phyloP scores from a whole-genome alignment of 192 early-diverging fungal species.

The Podochytrium sp. region DNA sequence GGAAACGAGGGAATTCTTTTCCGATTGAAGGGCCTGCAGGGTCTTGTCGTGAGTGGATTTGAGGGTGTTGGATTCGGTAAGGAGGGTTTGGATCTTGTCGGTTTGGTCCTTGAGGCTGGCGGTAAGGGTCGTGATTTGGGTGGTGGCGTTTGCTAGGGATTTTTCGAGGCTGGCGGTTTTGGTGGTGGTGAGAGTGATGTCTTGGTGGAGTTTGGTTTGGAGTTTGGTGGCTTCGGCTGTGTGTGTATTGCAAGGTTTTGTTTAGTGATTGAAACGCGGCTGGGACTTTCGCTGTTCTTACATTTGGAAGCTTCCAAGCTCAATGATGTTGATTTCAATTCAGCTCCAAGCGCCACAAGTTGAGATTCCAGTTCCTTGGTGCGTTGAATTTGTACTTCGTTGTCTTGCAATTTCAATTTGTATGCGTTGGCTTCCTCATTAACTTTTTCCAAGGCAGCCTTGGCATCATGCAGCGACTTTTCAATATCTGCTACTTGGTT shows the following conservation, averaged over 20 bases:
- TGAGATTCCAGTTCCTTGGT: background rate
- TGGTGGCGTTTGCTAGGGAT: background rate
- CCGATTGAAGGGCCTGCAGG: background rate
- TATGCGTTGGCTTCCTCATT: background rate
- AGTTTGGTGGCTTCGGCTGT: slow-evolving; percentile 8
- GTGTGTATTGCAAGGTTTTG: too few species aligned
- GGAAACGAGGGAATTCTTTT: slow-evolving; percentile 15
- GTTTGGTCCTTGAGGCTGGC: background rate
- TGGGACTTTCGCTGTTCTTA: too few species aligned
- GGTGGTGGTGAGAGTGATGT: background rate
- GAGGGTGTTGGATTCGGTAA: background rate
- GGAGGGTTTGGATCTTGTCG: background rate
- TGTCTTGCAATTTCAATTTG: background rate
- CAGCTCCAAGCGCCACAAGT: background rate
- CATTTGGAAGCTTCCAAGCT: slow-evolving; percentile 8
- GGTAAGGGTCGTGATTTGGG: background rate
- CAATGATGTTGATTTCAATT: background rate
- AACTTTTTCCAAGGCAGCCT: slow-evolving; percentile 10
- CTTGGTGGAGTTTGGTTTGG: background rate
- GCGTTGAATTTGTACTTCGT: background rate
- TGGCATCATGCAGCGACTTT: background rate
- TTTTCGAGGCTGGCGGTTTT: background rate
- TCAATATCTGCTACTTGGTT: background rate
- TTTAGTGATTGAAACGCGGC: background rate
- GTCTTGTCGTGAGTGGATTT: slow-evolving; percentile 2